Percentiles rank a stretch among this genome's conserved stretches.
These are phyloP conservation scores for Trametes cubensis DNA, from an alignment of 768 basidiomycete genomes.

Conservation along the genomic window DNA sequence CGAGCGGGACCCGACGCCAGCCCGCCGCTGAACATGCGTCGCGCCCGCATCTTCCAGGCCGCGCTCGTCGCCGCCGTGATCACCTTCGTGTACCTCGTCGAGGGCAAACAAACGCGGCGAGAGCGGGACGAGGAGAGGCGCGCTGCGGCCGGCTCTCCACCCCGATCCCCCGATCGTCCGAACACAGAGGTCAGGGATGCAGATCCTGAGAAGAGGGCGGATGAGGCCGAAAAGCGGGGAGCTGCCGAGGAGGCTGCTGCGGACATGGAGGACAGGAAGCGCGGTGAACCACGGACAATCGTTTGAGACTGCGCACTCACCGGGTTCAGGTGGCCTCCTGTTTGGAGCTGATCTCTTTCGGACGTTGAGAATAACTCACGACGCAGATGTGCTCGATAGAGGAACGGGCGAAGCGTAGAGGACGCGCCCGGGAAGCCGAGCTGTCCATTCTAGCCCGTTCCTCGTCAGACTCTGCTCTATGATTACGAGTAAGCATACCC, in stretches of 20 bases:
- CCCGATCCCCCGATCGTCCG: not conserved
- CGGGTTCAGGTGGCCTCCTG: too few species aligned
- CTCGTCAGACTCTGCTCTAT: not conserved
- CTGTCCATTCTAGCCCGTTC: not conserved
- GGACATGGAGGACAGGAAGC: not conserved
- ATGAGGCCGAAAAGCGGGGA: too few species aligned
- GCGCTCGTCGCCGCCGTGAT: conserved; percentile 46
- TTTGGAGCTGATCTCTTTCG: not conserved
- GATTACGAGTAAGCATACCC: not conserved
- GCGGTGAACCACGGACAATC: not conserved
- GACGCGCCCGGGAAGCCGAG: too few species aligned
- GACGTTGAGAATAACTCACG: conserved; percentile 11
- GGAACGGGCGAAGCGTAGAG: too few species aligned
- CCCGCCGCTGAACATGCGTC: conserved; percentile 76
- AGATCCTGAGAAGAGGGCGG: not conserved
- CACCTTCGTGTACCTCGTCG: conserved; percentile 50
- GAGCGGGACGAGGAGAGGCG: conserved; percentile 51
- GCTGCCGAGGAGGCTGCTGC: not conserved
- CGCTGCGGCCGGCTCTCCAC: not conserved
- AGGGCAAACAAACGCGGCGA: conserved; percentile 65
- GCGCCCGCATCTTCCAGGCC: conserved; percentile 69
- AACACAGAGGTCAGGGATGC: conserved; percentile 7
- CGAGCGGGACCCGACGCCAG: conserved; percentile 59
- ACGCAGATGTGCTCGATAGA: not conserved
- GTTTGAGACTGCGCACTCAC: not conserved